Evolutionary conservation across 139 green algal species (phyloP), one percentile per base, ranked within the genome.

Genomic region (Volvox reticuliferus): DNA sequence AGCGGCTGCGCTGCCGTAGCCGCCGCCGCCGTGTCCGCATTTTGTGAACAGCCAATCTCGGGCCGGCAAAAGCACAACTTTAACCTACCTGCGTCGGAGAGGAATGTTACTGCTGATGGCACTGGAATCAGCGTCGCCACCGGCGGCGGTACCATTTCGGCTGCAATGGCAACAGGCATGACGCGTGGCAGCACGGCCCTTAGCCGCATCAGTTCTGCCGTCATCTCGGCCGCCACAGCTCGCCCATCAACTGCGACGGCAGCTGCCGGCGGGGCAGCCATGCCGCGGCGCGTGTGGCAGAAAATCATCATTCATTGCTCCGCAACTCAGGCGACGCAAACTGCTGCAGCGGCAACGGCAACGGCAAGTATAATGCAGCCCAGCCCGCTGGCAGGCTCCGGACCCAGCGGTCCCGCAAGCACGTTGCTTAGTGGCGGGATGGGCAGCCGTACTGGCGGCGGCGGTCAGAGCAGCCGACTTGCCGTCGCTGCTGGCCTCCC

Each of bases 241-340:
- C 73, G 6, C 26, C 22, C 73, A 32, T 79, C 19, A 19, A 63
- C 2, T 13, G 35, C 77, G 9, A 37, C 35, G 77, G 77, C 28
- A 1, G n/a, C 28, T 36, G 21, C 30, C 14, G 37, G 13, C 12
- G 75, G 13, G 16, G 0, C 32, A 36, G 24, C 30, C n/a, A 32
- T 37, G 77, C 77, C 77, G 36, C 33, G 77, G 6, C 77, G 77
- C 14, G 35, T 83, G 35, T 83, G 77, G 77, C 77, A 83, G 35
- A 83, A 83, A 22, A 30, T 83, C n/a, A 32, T 82, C 33, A 26
- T 61, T n/a, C 77, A 61, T 62, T 35, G 32, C 33, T 2, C 17
- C 33, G 5, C 32, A 19, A 1, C 21, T 20, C 12, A 19, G 77
- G 33, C 77, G 32, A 21, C 77, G 77, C 44, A 5, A 55, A 55